These are phyloP conservation scores for Marasmius sp. DNA, from an alignment of 1,284 basidiomycete genomes.

Conservation along the genomic window DNA sequence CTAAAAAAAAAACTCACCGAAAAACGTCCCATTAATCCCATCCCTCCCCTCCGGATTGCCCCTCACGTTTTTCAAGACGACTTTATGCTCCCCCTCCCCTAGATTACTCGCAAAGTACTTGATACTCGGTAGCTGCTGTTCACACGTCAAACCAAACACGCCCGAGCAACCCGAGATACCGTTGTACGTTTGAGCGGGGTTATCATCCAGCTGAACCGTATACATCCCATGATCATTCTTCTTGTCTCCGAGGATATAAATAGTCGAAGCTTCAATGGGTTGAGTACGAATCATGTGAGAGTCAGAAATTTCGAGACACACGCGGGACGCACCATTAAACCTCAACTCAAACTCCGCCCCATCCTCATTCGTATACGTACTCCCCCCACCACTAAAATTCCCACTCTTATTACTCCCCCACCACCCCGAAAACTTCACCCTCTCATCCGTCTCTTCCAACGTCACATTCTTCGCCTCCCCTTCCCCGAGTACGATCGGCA, in stretches of 20 bases:
- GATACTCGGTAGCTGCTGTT: slow-evolving; percentile 40
- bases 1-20: slow-evolving; percentile 37
- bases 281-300: too few relatives aligned
- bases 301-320: neutral
- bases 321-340: slow-evolving; percentile 37
- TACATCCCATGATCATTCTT: slow-evolving; percentile 44
- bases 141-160: slow-evolving; percentile 37
- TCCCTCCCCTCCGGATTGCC: slow-evolving; percentile 12
- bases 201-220: slow-evolving; percentile 33
- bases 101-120: slow-evolving; percentile 41
- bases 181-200: slow-evolving; percentile 28
- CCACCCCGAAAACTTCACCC: slow-evolving; percentile 34
- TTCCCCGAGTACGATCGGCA: slow-evolving; percentile 36
- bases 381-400: slow-evolving; percentile 42
- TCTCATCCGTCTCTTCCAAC: slow-evolving; percentile 34
- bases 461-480: slow-evolving; percentile 38
- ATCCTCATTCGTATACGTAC: slow-evolving; percentile 39
- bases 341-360: slow-evolving; percentile 34
- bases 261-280: slow-evolving; percentile 39
- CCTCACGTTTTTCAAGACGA: slow-evolving; percentile 33
- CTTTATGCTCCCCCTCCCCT: slow-evolving; percentile 30
- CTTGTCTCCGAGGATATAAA: slow-evolving; percentile 45
- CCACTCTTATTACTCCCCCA: slow-evolving; percentile 40
- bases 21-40: slow-evolving; percentile 40
- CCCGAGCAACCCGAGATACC: slow-evolving; percentile 45